phyloP scores from a whole-genome alignment of 2,329 filamentous ascomycete species.

The Sporothrix sp. region DNA sequence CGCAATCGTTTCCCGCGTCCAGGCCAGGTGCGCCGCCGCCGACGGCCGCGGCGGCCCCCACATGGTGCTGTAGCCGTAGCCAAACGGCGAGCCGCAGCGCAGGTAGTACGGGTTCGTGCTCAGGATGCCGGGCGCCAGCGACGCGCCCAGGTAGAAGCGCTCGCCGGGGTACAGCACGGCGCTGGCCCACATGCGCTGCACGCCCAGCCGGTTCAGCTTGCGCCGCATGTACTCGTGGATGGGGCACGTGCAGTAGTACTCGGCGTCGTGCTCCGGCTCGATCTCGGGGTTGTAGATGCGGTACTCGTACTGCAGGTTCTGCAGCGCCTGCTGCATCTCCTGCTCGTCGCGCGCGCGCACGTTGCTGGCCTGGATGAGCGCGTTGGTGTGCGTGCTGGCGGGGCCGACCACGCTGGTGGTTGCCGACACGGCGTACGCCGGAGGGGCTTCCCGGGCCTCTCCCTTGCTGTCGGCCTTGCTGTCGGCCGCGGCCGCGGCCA shows the following conservation, averaged over 20 bases:
- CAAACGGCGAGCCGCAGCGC: constrained; percentile 1
- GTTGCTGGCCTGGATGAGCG: constrained; percentile 4
- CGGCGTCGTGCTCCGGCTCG: constrained; percentile 36
- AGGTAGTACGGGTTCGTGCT: constrained; percentile 5
- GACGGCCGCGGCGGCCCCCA: neutral
- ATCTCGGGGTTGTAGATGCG: constrained; percentile 36
- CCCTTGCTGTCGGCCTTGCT: no score
- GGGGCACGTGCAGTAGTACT: constrained; percentile 30
- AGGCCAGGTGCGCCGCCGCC: neutral
- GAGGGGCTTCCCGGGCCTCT: no score
- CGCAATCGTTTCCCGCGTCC: constrained; percentile 4
- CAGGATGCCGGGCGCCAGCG: constrained; percentile 15
- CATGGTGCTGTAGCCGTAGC: neutral
- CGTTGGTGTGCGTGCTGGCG: constrained; percentile 3
- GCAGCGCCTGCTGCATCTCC: constrained; percentile 34
- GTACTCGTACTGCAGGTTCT: constrained; percentile 30
- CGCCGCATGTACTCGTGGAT: constrained; percentile 30
- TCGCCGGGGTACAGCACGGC: constrained; percentile 39
- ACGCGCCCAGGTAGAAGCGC: constrained; percentile 18
- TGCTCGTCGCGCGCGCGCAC: constrained; percentile 20
- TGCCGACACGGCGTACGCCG: neutral
- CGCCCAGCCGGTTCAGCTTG: constrained; percentile 28
- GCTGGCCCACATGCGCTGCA: constrained; percentile 33
- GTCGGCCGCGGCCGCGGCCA: neutral
- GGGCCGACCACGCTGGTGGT: neutral